These are phyloP conservation scores for Cephalotrichum gorgonifer DNA, from an alignment of 2,329 filamentous ascomycete genomes.

Conservation along the genomic window DNA sequence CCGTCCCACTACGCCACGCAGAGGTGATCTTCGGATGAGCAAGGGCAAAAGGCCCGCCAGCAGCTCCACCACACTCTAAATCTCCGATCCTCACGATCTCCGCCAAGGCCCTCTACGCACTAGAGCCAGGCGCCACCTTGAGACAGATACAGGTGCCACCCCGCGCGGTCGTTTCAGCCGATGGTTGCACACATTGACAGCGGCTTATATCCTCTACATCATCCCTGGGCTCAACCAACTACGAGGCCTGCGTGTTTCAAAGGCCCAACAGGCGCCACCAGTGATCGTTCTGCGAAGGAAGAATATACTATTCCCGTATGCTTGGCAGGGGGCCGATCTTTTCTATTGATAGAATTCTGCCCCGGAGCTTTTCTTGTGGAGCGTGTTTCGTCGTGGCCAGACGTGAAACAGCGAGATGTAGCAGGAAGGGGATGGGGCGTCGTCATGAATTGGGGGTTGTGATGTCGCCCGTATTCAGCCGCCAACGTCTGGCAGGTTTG, in stretches of 20 bases:
- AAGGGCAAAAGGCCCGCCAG: too few relatives aligned
- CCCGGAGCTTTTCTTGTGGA: neutral
- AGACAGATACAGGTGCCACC: neutral
- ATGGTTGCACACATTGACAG: too few relatives aligned
- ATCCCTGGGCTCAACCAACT: neutral
- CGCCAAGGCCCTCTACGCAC: neutral
- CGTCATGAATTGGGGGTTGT: too few relatives aligned
- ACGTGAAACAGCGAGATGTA: neutral
- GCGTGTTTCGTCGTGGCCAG: neutral
- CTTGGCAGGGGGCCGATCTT: too few relatives aligned
- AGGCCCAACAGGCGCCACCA: neutral
- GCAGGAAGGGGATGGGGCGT: too few relatives aligned
- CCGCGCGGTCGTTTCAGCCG: neutral
- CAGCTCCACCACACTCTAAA: too few relatives aligned
- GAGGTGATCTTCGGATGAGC: too few relatives aligned
- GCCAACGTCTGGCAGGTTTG: too few relatives aligned
- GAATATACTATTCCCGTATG: neutral
- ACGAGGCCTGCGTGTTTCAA: neutral
- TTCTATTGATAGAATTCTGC: neutral
- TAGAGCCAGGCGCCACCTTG: constrained; percentile 2
- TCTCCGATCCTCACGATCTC: neutral
- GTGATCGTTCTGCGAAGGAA: neutral
- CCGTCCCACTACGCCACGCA: too few relatives aligned
- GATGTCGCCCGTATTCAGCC: too few relatives aligned
- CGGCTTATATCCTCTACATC: neutral